Base-by-base conservation (phyloP, 2,329 filamentous ascomycete species). In the Fusarium sp. region DNA sequence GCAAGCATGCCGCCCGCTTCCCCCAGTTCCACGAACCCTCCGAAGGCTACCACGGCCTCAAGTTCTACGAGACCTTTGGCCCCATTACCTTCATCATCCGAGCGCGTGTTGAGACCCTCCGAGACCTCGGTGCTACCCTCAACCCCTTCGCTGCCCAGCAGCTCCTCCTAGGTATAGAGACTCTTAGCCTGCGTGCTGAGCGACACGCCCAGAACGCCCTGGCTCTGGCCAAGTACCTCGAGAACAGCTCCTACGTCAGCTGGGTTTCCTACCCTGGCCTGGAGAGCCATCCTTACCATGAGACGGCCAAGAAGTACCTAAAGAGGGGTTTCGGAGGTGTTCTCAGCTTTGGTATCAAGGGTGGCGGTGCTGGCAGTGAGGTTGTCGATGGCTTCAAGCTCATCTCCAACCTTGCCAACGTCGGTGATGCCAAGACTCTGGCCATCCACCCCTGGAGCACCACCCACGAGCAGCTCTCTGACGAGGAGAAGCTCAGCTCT, bases 261-360 rank as follows among this genome's bases (percentile, higher is more conserved):
- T 99, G 95, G 95, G 95, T 98, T 11, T 96, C 93, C 39, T 98
- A 98, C 81, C 95, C 93, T 0, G 96, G 96, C 18, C 87, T 98
- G 5, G 88, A 91, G 82, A 93, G 86, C 84, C 96, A 98, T 80
- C 86, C 89, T 12, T 94, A 90, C 76, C 93, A 98, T 81, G 88
- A 88, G 77, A 81, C 90, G 4, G 96, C 95, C 41, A 95, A 95
- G 87, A 94, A 91, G 83, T 98, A 98, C 80, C 88, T 98, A 58
- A 89, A 88, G 76, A 88, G 91, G 66, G 95, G 95, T 8, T 96
- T 92, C 75, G 95, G 95, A 52, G 95, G 96, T 75, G 95, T 99
- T 16, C 82, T 99, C 68, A 97, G 93, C 75, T 96, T 99, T 74
- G 96, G 96, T 56, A 92, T 98, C 66, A 97, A 97, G 84, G 95